Conservation (phyloP, 148 eudicot species). For the Persicaria maculosa region DNA sequence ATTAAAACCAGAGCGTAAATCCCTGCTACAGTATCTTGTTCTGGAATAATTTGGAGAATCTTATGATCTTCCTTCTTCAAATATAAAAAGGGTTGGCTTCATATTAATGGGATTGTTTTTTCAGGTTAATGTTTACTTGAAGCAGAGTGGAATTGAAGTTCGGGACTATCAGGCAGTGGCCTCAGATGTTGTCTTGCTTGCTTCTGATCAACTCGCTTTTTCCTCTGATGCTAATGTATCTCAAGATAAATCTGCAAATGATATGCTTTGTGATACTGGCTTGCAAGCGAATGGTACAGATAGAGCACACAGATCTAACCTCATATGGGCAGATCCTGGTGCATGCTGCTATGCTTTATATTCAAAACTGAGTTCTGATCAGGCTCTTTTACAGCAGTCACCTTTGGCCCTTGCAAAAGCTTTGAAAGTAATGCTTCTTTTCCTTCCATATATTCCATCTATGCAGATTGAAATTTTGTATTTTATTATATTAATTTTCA, state of each 20-base stretch:
- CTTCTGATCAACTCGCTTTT: slow-evolving; percentile 56
- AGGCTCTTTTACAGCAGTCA: slow-evolving; percentile 72
- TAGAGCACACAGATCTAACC: slow-evolving; percentile 30
- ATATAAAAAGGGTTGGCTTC: background rate
- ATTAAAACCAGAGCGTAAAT: background rate
- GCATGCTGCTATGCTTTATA: slow-evolving; percentile 89
- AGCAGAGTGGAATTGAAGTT: slow-evolving; percentile 66
- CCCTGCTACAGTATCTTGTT: background rate
- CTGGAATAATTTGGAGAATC: background rate
- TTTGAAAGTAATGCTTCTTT: slow-evolving; percentile 53
- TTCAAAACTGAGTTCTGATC: slow-evolving; percentile 58
- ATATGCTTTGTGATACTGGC: slow-evolving; percentile 10
- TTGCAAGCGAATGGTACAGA: slow-evolving; percentile 21
- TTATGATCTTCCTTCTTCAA: background rate
- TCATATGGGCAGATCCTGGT: slow-evolving; percentile 77
- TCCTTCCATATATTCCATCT: background rate
- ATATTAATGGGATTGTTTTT: slow-evolving; percentile 4
- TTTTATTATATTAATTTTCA: background rate
- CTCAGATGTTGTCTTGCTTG: slow-evolving; percentile 66
- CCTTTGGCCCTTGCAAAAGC: slow-evolving; percentile 94
- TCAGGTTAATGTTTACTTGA: slow-evolving; percentile 57
- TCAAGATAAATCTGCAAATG: slow-evolving; percentile 18
- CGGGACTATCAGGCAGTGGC: slow-evolving; percentile 65
- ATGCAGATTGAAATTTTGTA: background rate
- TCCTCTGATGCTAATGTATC: slow-evolving; percentile 23